Percentiles rank a stretch among this genome's conserved stretches.
Conservation (phyloP, 306 rosid species). For the Arachis hypogaea region DNA sequence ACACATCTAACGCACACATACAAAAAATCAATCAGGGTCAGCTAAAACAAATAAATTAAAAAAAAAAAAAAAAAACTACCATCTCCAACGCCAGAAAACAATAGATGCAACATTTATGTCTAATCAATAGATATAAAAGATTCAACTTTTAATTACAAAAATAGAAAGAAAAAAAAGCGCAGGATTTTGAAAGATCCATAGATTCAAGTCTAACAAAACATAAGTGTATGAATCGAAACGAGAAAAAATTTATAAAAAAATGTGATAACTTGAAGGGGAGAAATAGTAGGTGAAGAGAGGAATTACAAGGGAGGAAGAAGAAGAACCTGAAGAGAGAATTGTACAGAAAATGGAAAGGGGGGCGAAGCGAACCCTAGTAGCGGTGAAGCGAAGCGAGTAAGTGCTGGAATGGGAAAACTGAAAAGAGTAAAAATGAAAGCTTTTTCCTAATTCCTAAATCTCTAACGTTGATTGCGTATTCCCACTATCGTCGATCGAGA, state of each 20-base stretch:
- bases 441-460: neutral
- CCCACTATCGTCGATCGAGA: neutral
- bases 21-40: neutral
- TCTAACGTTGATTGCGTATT: neutral
- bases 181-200: neutral
- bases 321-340: slow-evolving; percentile 33
- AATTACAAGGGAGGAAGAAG: neutral
- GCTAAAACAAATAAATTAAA: slow-evolving; percentile 3
- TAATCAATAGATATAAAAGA: neutral
- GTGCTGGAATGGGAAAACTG: neutral
- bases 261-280: neutral
- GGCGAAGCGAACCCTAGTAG: slow-evolving; percentile 28
- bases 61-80: neutral
- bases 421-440: neutral
- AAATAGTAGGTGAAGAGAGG: neutral
- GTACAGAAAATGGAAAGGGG: slow-evolving; percentile 14
- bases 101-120: neutral
- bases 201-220: neutral
- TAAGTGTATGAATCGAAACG: neutral
- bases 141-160: neutral
- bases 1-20: slow-evolving; percentile 20
- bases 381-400: slow-evolving; percentile 34
- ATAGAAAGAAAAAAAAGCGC: neutral
- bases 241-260: neutral
- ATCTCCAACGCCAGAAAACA: neutral